Evolutionary conservation across 176 grass and related monocot species (phyloP), one percentile per base, ranked within the genome.

Genomic region (Musa troglodytarum): DNA sequence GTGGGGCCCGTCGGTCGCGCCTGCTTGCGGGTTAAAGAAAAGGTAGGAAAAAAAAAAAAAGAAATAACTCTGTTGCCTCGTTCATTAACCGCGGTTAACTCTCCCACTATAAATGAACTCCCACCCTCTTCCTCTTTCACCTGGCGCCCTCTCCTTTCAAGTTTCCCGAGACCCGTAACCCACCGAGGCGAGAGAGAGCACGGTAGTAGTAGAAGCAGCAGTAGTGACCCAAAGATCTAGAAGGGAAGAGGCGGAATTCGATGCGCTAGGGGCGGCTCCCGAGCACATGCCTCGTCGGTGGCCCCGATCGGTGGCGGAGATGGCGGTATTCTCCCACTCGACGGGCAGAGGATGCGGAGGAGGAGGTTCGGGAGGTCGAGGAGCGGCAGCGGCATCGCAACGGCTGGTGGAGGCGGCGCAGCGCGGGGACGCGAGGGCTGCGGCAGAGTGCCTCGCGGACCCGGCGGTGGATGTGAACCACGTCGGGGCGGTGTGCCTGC

Each of bases 401-500:
- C 81, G 89, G 76, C 84, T 94, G 8, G 90, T 99, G 72, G 95
- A 94, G 71, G 90, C 90, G 53, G 89, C 82, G 74, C 84, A 86
- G 43, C 76, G 88, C 16, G 86, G 90, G 16, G 88, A 87, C 64
- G 62, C 75, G 69, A 54, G 68, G 80, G 90, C 83, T 65, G 84
- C 78, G 54, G 75, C 80, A 2, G 87, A 93, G 78, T 81, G 85
- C 80, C 86, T 93, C 13, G 80, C 86, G 15, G 78, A 74, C 23
- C 50, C 69, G 14, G 81, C 82, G 51, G 95, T 81, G 54, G 88
- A 99, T 76, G 91, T 99, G 25, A 94, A 99, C 90, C 89, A 89
- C 84, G 88, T 88, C 76, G 95, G 95, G 15, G 86, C 89, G 53
- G 90, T 99, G 53, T 94, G 88, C 86, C 88, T 99, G 0, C 68